Evolutionary conservation across 2,329 filamentous ascomycete species (phyloP).

Genomic region (Neofusicoccum sp.): DNA sequence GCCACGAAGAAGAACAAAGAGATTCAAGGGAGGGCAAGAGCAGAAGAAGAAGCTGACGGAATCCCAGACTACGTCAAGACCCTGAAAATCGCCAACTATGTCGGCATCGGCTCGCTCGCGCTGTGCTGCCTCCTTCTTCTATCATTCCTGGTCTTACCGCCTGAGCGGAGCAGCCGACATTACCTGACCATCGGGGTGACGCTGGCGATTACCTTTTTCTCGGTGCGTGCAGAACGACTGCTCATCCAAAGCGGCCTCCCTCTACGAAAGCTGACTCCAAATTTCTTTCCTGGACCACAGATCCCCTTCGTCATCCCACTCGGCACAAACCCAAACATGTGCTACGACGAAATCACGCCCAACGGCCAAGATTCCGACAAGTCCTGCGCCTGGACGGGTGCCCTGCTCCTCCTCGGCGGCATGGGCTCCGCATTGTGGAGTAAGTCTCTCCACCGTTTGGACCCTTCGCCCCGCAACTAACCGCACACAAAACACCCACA

Average conservation of each 20-base stretch:
- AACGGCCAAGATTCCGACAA: constrained; percentile 73
- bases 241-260: too few relatives aligned
- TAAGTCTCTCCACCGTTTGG: constrained; percentile 29
- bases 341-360: constrained; percentile 80
- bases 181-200: constrained; percentile 81
- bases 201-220: constrained; percentile 68
- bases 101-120: constrained; percentile 68
- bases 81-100: constrained; percentile 65
- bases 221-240: constrained; percentile 52
- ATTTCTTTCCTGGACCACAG: too few relatives aligned
- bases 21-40: too few relatives aligned
- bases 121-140: constrained; percentile 71
- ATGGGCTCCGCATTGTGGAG: constrained; percentile 77
- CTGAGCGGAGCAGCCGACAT: constrained; percentile 81
- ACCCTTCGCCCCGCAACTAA: neutral
- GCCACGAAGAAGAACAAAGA: too few relatives aligned
- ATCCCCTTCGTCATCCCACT: constrained; percentile 65
- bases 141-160: constrained; percentile 75
- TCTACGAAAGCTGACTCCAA: too few relatives aligned
- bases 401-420: constrained; percentile 74
- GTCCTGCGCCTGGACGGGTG: constrained; percentile 77
- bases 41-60: neutral
- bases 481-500: constrained; percentile 1
- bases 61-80: constrained; percentile 20
- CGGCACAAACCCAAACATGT: constrained; percentile 69